These are phyloP conservation scores for Apiospora marii DNA, from an alignment of 2,329 filamentous ascomycete species.

Conservation along the genomic window DNA sequence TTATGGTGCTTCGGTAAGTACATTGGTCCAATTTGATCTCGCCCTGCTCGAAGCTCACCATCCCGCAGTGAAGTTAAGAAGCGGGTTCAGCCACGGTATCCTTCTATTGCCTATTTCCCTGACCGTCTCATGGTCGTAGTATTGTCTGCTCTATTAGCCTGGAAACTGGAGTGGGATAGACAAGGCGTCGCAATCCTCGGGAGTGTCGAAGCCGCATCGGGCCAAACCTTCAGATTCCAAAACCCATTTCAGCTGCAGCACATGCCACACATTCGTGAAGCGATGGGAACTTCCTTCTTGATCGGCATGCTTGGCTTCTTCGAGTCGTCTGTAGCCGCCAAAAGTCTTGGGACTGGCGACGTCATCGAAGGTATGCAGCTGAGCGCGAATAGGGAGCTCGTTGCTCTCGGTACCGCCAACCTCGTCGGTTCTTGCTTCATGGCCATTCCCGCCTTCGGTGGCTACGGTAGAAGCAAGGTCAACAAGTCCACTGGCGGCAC, in stretches of 20 bases:
- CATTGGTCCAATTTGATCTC: not conserved
- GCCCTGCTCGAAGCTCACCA: slow-evolving; percentile 19
- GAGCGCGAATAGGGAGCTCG: slow-evolving; percentile 91
- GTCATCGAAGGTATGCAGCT: slow-evolving; percentile 81
- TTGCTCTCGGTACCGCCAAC: slow-evolving; percentile 90
- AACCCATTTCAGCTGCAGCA: slow-evolving; percentile 84
- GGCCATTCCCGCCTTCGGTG: slow-evolving; percentile 91
- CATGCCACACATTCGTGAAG: slow-evolving; percentile 83
- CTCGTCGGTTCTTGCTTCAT: slow-evolving; percentile 92
- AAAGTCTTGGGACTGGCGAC: slow-evolving; percentile 77
- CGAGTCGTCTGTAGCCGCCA: slow-evolving; percentile 94
- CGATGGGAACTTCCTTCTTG: slow-evolving; percentile 89
- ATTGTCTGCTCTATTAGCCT: slow-evolving; percentile 81
- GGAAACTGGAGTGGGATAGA: slow-evolving; percentile 78
- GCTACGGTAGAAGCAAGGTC: slow-evolving; percentile 95
- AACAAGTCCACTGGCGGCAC: slow-evolving; percentile 91
- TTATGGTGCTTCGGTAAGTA: slow-evolving; percentile 85
- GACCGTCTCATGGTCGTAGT: slow-evolving; percentile 93
- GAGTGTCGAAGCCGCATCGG: slow-evolving; percentile 75
- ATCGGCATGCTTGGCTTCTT: slow-evolving; percentile 98
- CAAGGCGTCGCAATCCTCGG: slow-evolving; percentile 86
- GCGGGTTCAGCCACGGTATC: slow-evolving; percentile 79
- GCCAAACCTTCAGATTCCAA: slow-evolving; percentile 78
- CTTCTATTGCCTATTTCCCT: slow-evolving; percentile 84
- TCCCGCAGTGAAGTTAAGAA: slow-evolving; percentile 77